Conservation (phyloP, 768 basidiomycete genomes). For the Macrocybe gigantea region DNA sequence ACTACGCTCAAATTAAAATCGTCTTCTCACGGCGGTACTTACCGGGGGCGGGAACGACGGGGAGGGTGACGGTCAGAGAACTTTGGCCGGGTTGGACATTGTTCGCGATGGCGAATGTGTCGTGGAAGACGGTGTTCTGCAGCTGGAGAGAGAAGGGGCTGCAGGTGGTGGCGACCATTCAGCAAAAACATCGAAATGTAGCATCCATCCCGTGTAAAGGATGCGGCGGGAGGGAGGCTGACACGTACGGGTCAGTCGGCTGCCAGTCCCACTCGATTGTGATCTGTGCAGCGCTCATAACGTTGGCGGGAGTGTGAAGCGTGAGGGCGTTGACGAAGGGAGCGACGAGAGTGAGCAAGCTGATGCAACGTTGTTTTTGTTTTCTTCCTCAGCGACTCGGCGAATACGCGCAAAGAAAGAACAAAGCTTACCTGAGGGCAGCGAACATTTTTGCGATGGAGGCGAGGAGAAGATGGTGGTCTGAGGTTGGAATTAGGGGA, state of each 20-base stretch:
- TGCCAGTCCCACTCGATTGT: slow-evolving; percentile 43
- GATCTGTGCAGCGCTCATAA: slow-evolving; percentile 22
- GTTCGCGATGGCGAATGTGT: slow-evolving; percentile 49
- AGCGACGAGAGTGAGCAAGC: slow-evolving; percentile 37
- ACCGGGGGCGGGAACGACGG: slow-evolving; percentile 42
- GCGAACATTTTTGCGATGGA: slow-evolving; percentile 40
- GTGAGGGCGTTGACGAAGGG: slow-evolving; percentile 45
- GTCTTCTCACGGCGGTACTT: slow-evolving; percentile 10
- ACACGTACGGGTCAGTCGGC: slow-evolving; percentile 37
- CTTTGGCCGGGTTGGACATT: slow-evolving; percentile 36
- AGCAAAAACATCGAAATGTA: background rate
- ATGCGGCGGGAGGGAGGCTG: background rate
- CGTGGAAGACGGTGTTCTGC: slow-evolving; percentile 42
- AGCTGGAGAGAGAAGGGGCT: slow-evolving; percentile 39
- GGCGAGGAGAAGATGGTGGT: slow-evolving; percentile 14
- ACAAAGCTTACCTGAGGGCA: slow-evolving; percentile 37
- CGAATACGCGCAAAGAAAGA: background rate
- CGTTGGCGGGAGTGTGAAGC: slow-evolving; percentile 28
- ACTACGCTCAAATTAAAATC: background rate
- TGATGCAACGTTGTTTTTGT: slow-evolving; percentile 5
- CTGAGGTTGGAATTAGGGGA: slow-evolving; percentile 14
- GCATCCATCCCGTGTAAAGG: background rate
- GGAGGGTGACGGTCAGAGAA: slow-evolving; percentile 33
- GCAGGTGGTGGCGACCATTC: slow-evolving; percentile 5
- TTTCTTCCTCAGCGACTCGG: background rate